Evolutionary conservation across 2,329 filamentous ascomycete species (phyloP).

Genomic region (Penicillium palitans): DNA sequence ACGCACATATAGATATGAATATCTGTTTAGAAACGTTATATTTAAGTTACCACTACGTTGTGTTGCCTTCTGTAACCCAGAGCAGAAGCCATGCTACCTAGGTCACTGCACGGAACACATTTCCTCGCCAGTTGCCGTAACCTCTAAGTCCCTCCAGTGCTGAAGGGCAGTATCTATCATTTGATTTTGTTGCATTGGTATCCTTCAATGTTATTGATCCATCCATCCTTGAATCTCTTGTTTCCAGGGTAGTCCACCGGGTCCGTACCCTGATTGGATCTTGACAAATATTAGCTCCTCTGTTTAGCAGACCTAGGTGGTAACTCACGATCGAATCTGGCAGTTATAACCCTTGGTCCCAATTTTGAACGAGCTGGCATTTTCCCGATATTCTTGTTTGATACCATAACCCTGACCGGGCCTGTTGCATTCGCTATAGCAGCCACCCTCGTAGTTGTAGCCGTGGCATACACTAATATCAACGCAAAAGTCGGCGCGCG

Average conservation of each 20-base stretch:
- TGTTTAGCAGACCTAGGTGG: background rate
- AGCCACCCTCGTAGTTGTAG: background rate
- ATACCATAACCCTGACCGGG: background rate
- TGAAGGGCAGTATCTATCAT: background rate
- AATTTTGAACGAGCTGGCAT: background rate
- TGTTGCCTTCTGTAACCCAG: too few relatives aligned
- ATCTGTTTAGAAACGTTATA: background rate
- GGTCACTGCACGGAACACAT: too few relatives aligned
- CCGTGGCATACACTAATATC: background rate
- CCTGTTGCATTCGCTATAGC: background rate
- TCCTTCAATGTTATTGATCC: background rate
- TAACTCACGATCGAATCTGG: background rate
- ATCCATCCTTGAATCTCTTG: background rate
- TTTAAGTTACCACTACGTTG: background rate
- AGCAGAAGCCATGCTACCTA: too few relatives aligned
- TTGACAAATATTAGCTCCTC: background rate
- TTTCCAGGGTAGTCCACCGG: background rate
- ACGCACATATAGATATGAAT: background rate
- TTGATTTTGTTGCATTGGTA: background rate
- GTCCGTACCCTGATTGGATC: background rate
- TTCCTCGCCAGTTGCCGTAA: background rate
- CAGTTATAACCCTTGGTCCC: background rate
- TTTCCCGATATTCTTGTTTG: background rate
- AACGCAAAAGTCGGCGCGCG: background rate
- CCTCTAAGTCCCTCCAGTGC: background rate